A percentile compares a stretch with the other conserved stretches of the same genome.
Conservation (phyloP, 148 eudicot genomes). For the Rhododendron williamsianum region DNA sequence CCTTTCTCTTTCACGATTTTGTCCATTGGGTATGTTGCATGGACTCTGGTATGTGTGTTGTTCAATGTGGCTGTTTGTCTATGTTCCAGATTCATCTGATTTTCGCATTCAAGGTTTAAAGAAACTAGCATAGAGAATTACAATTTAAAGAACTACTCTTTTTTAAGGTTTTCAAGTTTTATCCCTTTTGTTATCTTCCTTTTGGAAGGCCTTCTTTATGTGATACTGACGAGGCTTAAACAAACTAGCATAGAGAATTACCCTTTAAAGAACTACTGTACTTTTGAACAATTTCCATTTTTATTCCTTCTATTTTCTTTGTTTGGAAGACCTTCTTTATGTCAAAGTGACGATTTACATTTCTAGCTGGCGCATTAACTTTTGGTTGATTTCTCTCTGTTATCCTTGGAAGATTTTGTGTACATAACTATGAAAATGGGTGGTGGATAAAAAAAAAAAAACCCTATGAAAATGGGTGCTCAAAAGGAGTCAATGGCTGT, state of each 20-base stretch:
- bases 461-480: not conserved
- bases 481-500: no score
- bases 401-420: not conserved
- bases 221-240: not conserved
- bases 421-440: not conserved
- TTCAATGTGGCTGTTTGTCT: not conserved
- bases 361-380: not conserved
- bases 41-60: not conserved
- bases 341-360: not conserved
- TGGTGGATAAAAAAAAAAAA: no score
- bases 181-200: not conserved
- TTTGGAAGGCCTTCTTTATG: not conserved
- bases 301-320: not conserved
- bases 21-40: not conserved
- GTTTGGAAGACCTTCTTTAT: not conserved
- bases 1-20: not conserved
- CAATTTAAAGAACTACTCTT: not conserved
- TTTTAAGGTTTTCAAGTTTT: not conserved
- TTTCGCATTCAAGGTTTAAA: not conserved
- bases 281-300: not conserved
- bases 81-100: not conserved
- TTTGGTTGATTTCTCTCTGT: not conserved
- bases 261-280: not conserved
- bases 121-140: not conserved
- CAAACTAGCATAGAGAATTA: not conserved